Evolutionary conservation across 2,329 filamentous ascomycete species (phyloP).

Genomic region (Fusarium luffae): DNA sequence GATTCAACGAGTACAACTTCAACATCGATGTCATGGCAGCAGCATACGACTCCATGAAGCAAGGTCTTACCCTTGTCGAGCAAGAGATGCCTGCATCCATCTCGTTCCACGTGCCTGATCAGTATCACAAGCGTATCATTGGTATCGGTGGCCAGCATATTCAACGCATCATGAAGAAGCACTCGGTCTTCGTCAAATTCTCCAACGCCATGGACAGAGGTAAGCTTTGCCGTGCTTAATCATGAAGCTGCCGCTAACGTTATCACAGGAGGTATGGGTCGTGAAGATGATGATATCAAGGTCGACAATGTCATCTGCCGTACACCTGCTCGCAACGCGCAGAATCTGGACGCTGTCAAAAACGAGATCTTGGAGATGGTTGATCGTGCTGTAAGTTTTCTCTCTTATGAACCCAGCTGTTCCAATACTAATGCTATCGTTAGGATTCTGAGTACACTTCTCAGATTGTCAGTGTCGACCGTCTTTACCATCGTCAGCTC

Average conservation of each 20-base stretch:
- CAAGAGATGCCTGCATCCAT: conserved; percentile 99
- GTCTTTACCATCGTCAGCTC: conserved; percentile 93
- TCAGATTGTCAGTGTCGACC: conserved; percentile 92
- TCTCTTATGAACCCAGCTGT: neutral
- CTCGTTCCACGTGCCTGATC: conserved; percentile 98
- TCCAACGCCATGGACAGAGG: conserved; percentile 99
- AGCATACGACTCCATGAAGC: conserved; percentile 93
- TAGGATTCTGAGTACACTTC: conserved; percentile 96
- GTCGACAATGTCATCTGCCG: conserved; percentile 99
- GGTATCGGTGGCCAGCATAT: conserved; percentile 98
- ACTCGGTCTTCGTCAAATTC: conserved; percentile 99
- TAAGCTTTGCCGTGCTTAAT: conserved; percentile 31
- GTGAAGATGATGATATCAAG: conserved; percentile 97
- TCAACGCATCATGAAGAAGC: conserved; percentile 99
- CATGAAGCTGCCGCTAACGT: conserved; percentile 42
- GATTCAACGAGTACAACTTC: conserved; percentile 99
- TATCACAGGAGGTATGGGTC: conserved; percentile 72
- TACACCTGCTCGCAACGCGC: conserved; percentile 94
- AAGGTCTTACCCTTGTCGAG: conserved; percentile 90
- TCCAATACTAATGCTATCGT: conserved; percentile 11
- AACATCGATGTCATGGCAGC: conserved; percentile 97
- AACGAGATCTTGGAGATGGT: conserved; percentile 99
- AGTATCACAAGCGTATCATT: conserved; percentile 99
- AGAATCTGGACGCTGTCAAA: conserved; percentile 96
- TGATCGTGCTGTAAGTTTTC: conserved; percentile 79